phyloP scores from a whole-genome alignment of 306 rosid genomes.

The Medicago ruthenica region DNA sequence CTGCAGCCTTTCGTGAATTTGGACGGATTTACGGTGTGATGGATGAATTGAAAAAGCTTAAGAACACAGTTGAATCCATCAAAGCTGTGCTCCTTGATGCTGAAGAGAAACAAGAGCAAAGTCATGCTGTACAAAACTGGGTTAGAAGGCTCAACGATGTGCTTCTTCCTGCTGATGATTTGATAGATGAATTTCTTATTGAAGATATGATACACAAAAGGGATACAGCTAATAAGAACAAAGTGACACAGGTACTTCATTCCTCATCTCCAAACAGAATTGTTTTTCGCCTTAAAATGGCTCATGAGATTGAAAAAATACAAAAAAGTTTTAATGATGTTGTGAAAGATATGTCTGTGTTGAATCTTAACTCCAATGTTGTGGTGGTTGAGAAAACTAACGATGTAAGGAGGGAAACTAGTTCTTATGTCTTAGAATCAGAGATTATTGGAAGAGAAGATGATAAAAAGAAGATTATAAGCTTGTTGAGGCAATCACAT shows the following conservation, averaged over 20 bases:
- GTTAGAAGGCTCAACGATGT: no score
- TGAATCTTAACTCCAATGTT: not conserved
- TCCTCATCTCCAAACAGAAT: not conserved
- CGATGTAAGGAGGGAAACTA: not conserved
- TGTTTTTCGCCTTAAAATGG: not conserved
- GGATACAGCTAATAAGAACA: not conserved
- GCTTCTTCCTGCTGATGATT: not conserved
- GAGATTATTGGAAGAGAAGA: slow-evolving; percentile 10
- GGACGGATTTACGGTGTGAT: slow-evolving; percentile 5
- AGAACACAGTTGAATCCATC: not conserved
- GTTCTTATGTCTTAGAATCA: slow-evolving; percentile 17
- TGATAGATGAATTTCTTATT: not conserved
- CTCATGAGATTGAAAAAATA: not conserved
- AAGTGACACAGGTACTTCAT: not conserved
- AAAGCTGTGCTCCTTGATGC: slow-evolving; percentile 26
- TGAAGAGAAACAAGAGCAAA: not conserved
- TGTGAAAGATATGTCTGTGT: not conserved
- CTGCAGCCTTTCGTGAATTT: not conserved
- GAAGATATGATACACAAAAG: not conserved
- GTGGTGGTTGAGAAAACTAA: not conserved
- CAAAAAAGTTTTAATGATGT: not conserved
- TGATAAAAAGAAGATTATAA: not conserved
- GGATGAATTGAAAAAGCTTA: slow-evolving; percentile 1
- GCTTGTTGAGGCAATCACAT: not conserved
- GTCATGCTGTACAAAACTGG: not conserved